These are phyloP conservation scores for Cryphonectria parasitica DNA, from an alignment of 2,329 filamentous ascomycete genomes.

Conservation along the genomic window DNA sequence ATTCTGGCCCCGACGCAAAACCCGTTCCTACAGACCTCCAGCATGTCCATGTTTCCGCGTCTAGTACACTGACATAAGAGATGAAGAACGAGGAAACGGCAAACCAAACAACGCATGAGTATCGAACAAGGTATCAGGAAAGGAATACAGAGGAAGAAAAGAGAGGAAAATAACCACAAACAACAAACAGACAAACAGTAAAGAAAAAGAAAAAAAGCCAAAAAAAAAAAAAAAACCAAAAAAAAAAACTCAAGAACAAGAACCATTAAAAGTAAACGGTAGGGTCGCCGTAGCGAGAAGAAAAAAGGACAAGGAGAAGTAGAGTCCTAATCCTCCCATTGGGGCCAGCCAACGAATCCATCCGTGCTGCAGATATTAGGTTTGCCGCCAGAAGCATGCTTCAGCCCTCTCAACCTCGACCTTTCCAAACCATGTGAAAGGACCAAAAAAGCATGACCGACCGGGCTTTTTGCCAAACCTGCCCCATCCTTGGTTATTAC, in stretches of 20 bases:
- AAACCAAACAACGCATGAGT: constrained; percentile 43
- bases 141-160: constrained; percentile 34
- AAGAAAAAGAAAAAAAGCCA: constrained; percentile 28
- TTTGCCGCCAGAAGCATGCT: constrained; percentile 41
- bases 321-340: constrained; percentile 41
- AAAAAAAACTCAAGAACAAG: constrained; percentile 33
- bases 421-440: constrained; percentile 35
- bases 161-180: constrained; percentile 32
- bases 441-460: constrained; percentile 40
- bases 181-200: constrained; percentile 34
- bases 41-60: constrained; percentile 9
- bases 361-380: constrained; percentile 49
- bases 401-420: constrained; percentile 31
- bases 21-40: background rate
- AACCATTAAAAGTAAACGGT: constrained; percentile 45
- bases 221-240: background rate
- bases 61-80: constrained; percentile 25
- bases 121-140: constrained; percentile 66
- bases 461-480: constrained; percentile 40
- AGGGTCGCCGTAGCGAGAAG: constrained; percentile 51
- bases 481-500: constrained; percentile 47
- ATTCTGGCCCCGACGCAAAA: constrained; percentile 10
- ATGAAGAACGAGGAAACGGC: constrained; percentile 9
- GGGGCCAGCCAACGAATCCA: constrained; percentile 56
- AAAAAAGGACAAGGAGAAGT: constrained; percentile 52